Base-by-base conservation (phyloP, 2,329 filamentous ascomycete genomes). In the Cladosporium colombiae region DNA sequence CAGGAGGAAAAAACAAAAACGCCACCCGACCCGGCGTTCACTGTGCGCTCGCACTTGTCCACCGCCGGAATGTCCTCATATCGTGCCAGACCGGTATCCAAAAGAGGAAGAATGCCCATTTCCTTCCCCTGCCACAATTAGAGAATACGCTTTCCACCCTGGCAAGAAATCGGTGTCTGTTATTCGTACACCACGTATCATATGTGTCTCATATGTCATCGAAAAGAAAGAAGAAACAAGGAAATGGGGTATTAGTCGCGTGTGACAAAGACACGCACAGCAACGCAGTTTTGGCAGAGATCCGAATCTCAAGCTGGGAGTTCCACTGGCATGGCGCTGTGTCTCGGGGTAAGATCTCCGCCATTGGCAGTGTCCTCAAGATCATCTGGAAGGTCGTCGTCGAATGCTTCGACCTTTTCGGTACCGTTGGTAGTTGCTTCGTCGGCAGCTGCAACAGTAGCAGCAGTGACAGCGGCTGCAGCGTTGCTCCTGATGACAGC, bases 341-440 rank as follows among this genome's bases (percentile, higher is more conserved):
- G 35, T 52, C 61, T 63, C 5, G 61, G 61, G 3, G 61, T 63
- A 8, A 56, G 16, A 14, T 63, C 61, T 46, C 60, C 55, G 50
- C 33, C 35, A 18, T 56, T 52, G 5, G 27, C 25, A 5, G 61
- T 11, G 10, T 55, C 50, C 10, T 63, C 61, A 14, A 49, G 46
- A 13, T 56, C 33, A 2, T 56, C 50, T 6, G 35, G 49, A 14
- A 21, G 16, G 5, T 49, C 27, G 3, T 33, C 35, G 10, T 63
- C 27, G 11, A n/a, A 13, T 11, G 57, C 18, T 50, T 52, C 23
- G 23, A 29, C 31, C 44, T 62, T 23, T 16, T 37, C 33, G n/a
- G 21, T 35, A 8, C 23, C 49, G 25, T 29, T 33, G 4, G 16
- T 25, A 18, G 25, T 18, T 18, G 40, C 25, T 29, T 60, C 57